Percentiles rank a stretch among this genome's conserved stretches.
phyloP scores from a whole-genome alignment of 768 basidiomycete species.

The Suillus fuscotomentosus region DNA sequence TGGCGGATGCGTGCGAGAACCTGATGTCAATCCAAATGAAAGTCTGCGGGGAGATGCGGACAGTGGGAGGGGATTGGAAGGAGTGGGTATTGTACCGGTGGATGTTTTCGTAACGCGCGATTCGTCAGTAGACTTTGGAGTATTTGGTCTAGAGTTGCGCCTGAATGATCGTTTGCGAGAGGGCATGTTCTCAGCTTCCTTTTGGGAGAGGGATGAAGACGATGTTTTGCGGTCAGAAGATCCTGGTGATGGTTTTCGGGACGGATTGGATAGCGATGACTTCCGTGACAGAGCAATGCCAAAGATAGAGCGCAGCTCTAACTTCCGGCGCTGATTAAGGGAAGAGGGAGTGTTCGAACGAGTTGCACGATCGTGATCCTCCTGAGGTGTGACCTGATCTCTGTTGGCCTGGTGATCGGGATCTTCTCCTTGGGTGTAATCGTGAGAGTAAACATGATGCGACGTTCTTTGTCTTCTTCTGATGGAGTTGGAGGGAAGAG shows the following conservation, averaged over 20 bases:
- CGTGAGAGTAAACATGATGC: constrained; percentile 19
- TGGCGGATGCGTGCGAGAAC: constrained; percentile 27
- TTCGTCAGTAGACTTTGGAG: constrained; percentile 27
- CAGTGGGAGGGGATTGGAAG: constrained; percentile 29
- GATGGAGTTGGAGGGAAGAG: constrained; percentile 46
- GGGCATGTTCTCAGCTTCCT: constrained; percentile 10
- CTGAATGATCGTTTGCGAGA: constrained; percentile 32
- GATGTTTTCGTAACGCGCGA: constrained; percentile 17
- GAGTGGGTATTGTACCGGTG: constrained; percentile 22
- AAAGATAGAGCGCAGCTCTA: constrained; percentile 22
- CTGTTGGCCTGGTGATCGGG: constrained; percentile 8
- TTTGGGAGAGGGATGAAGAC: constrained; percentile 22
- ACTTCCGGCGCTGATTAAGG: constrained; percentile 16
- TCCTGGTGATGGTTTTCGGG: constrained; percentile 15
- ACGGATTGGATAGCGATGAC: constrained; percentile 21
- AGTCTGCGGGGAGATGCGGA: constrained; percentile 33
- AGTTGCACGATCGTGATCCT: constrained; percentile 21
- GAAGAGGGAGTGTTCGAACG: constrained; percentile 31
- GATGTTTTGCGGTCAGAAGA: constrained; percentile 23
- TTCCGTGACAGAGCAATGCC: constrained; percentile 28
- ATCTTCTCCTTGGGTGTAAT: constrained; percentile 10
- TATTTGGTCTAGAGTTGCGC: constrained; percentile 27
- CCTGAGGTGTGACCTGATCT: constrained; percentile 13
- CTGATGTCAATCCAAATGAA: constrained; percentile 27
- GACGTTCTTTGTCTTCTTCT: constrained; percentile 16